These are phyloP conservation scores for Manihot esculenta DNA, from an alignment of 441 rosid species.

Conservation along the genomic window DNA sequence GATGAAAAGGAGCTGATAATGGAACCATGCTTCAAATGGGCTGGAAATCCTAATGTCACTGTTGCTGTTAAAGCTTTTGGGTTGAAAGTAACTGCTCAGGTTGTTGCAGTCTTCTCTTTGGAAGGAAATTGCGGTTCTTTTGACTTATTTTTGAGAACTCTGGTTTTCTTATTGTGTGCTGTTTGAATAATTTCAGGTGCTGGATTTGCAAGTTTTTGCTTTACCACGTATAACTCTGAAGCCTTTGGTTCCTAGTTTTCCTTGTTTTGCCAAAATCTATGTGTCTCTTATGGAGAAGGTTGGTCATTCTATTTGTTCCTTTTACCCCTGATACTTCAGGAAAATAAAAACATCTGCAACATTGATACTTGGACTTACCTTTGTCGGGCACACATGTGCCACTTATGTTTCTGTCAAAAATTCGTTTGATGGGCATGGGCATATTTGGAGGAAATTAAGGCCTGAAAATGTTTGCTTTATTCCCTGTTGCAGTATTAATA, in stretches of 20 bases:
- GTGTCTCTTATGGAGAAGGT: slow-evolving; percentile 99
- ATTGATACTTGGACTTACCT: not conserved
- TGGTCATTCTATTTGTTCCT: slow-evolving; percentile 14
- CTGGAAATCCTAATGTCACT: slow-evolving; percentile 78
- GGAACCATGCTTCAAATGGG: slow-evolving; percentile 97
- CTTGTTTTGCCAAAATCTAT: slow-evolving; percentile 83
- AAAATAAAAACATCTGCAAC: not conserved
- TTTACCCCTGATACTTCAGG: not conserved
- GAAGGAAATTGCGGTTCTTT: not conserved
- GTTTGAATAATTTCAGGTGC: slow-evolving; percentile 46
- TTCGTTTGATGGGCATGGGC: not conserved
- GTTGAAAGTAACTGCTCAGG: slow-evolving; percentile 94
- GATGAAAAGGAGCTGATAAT: slow-evolving; percentile 96
- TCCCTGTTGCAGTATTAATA: not conserved
- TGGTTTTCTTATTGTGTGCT: slow-evolving; percentile 16
- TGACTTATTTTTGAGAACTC: not conserved
- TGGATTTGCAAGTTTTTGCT: slow-evolving; percentile 91
- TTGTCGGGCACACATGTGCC: not conserved
- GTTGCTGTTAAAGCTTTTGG: slow-evolving; percentile 87
- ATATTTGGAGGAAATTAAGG: not conserved
- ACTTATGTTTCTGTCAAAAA: not conserved
- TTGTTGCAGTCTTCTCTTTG: slow-evolving; percentile 25
- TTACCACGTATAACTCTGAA: slow-evolving; percentile 89
- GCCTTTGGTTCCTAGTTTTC: slow-evolving; percentile 94
- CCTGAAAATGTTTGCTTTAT: not conserved